These are phyloP conservation scores for Boletus tylopilopsis DNA, from an alignment of 768 basidiomycete genomes.

Conservation along the genomic window DNA sequence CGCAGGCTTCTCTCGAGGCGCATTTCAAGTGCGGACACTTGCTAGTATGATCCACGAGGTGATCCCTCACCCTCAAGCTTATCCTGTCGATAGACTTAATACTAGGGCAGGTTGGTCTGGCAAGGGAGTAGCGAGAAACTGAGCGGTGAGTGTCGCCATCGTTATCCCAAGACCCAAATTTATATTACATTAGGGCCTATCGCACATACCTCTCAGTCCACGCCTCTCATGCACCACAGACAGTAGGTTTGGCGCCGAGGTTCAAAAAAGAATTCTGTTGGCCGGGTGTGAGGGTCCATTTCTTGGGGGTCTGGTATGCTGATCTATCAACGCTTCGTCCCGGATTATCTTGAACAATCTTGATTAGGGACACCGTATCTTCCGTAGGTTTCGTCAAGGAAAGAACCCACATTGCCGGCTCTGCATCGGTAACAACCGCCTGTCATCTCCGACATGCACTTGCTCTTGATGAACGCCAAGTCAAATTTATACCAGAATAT, in stretches of 20 bases:
- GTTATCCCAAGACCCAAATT: not conserved
- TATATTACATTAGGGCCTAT: not conserved
- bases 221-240: not conserved
- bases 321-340: no score
- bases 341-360: not conserved
- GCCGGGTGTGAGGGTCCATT: not conserved
- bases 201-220: not conserved
- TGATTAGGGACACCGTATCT: not conserved
- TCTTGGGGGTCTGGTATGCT: not conserved
- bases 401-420: not conserved
- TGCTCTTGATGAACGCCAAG: not conserved
- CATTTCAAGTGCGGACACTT: not conserved
- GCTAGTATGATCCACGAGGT: not conserved
- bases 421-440: not conserved
- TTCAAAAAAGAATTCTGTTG: not conserved
- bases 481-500: not conserved
- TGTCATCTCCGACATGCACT: conserved; percentile 1
- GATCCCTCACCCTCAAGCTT: no score
- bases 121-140: not conserved
- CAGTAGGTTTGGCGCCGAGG: not conserved
- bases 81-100: no score
- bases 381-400: not conserved
- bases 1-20: no score
- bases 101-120: not conserved
- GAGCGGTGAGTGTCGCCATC: not conserved